These are phyloP conservation scores for Chrysanthemum makinoi DNA, from an alignment of 129 eudicot genomes.

Conservation along the genomic window DNA sequence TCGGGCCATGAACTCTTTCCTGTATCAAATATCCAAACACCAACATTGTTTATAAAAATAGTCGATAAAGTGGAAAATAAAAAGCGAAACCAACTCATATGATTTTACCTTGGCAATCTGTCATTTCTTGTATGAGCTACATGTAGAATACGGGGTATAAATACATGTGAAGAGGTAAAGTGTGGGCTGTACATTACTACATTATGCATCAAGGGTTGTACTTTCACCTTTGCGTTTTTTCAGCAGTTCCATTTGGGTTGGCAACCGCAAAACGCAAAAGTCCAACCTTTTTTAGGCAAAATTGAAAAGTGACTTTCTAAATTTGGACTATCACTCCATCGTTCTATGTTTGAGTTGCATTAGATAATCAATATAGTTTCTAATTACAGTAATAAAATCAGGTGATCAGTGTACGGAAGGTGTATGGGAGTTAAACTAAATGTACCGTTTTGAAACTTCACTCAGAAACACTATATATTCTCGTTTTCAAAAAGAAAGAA, in stretches of 20 bases:
- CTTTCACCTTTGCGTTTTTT: slow-evolving; percentile 1
- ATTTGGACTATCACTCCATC: neutral
- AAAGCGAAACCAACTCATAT: too few species aligned
- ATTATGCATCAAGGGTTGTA: neutral
- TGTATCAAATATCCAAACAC: slow-evolving; percentile 8
- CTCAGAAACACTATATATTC: slow-evolving; percentile 17
- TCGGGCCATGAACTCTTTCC: slow-evolving; percentile 61
- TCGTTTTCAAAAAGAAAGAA: slow-evolving; percentile 9
- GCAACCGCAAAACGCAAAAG: too few species aligned
- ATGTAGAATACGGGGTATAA: neutral
- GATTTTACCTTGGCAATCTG: slow-evolving; percentile 15
- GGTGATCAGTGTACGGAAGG: too few species aligned
- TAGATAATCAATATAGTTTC: too few species aligned
- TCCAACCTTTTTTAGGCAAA: too few species aligned
- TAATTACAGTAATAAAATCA: too few species aligned
- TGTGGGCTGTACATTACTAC: neutral
- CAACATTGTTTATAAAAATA: too few species aligned
- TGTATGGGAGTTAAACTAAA: too few species aligned
- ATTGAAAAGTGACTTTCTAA: too few species aligned
- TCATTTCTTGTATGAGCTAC: slow-evolving; percentile 15
- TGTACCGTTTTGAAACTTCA: neutral
- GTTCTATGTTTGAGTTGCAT: neutral
- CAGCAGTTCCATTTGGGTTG: slow-evolving; percentile 7
- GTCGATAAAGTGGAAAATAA: too few species aligned
- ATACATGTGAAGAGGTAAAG: neutral